Conservation (phyloP, 2,329 filamentous ascomycete species). For the Rasamsonia emersonii region DNA sequence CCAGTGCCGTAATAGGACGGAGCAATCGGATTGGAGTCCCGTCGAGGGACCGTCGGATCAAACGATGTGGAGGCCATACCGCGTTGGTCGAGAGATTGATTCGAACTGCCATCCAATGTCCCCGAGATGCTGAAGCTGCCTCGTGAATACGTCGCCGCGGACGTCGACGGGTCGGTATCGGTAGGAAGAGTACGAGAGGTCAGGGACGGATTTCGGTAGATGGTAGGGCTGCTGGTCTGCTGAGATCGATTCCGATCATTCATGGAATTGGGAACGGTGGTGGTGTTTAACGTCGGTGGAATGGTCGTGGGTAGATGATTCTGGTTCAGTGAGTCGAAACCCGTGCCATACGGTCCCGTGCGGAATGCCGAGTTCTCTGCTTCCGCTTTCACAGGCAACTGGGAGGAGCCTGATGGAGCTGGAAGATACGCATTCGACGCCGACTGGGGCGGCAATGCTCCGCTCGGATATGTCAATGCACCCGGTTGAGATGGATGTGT, state of each 20-base stretch:
- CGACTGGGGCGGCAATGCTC: conserved; percentile 22
- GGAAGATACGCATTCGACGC: conserved; percentile 31
- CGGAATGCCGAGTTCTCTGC: conserved; percentile 28
- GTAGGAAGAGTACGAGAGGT: conserved; percentile 29
- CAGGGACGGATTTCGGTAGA: conserved; percentile 33
- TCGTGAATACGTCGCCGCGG: conserved; percentile 27
- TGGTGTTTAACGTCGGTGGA: conserved; percentile 21
- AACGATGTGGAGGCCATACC: conserved; percentile 18
- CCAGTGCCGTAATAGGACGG: conserved; percentile 24
- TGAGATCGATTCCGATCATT: conserved; percentile 29
- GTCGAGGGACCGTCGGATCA: conserved; percentile 25
- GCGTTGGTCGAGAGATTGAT: conserved; percentile 24
- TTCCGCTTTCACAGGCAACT: conserved; percentile 27
- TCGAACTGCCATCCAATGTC: conserved; percentile 21
- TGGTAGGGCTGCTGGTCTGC: conserved; percentile 26
- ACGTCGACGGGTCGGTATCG: conserved; percentile 31
- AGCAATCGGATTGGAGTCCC: conserved; percentile 27
- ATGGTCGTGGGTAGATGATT: conserved; percentile 26
- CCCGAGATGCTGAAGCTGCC: conserved; percentile 29
- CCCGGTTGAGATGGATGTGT: conserved; percentile 26
- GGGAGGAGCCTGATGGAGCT: conserved; percentile 19
- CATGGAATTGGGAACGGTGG: conserved; percentile 20
- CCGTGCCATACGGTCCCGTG: conserved; percentile 22
- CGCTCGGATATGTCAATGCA: conserved; percentile 28
- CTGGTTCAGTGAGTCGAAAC: conserved; percentile 28